Evolutionary conservation across 371 early-diverging fungal genomes (phyloP).

Genomic region (Mortierella sp.): DNA sequence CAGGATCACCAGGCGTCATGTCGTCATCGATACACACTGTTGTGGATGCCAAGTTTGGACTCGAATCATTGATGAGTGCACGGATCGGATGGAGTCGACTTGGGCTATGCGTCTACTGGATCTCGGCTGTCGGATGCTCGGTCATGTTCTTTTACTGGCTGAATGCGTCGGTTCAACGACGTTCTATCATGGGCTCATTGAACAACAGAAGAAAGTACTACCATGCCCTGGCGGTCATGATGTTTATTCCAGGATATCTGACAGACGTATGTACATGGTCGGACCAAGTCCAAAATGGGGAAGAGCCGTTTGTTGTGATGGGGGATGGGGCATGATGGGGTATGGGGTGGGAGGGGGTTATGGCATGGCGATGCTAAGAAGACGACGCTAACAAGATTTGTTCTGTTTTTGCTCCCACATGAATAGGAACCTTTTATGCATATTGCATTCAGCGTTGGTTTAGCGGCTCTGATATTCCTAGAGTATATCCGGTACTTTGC

Average conservation of each 20-base stretch:
- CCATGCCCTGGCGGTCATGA: constrained; percentile 83
- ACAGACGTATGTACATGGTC: constrained; percentile 70
- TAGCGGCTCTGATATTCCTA: constrained; percentile 74
- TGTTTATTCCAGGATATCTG: constrained; percentile 88
- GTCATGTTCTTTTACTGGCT: constrained; percentile 68
- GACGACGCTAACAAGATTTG: too few species aligned
- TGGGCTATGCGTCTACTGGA: constrained; percentile 71
- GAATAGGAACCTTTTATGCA: constrained; percentile 76
- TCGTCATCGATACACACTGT: neutral
- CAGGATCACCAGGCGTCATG: neutral
- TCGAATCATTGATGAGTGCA: constrained; percentile 24
- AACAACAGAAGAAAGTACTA: constrained; percentile 87
- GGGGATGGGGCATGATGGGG: too few species aligned
- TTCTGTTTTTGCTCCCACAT: constrained; percentile 7
- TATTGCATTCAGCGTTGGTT: constrained; percentile 84
- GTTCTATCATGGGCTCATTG: constrained; percentile 61
- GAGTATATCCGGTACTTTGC: constrained; percentile 86
- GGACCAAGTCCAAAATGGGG: too few species aligned
- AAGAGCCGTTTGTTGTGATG: too few species aligned
- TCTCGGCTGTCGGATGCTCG: constrained; percentile 60
- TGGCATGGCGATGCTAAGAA: too few species aligned
- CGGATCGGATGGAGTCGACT: constrained; percentile 54
- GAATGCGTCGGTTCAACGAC: constrained; percentile 45
- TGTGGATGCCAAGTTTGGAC: constrained; percentile 13
- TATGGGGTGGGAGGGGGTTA: too few species aligned